These are phyloP conservation scores for Gossypium thurberi DNA, from an alignment of 345 rosid genomes.

Conservation along the genomic window DNA sequence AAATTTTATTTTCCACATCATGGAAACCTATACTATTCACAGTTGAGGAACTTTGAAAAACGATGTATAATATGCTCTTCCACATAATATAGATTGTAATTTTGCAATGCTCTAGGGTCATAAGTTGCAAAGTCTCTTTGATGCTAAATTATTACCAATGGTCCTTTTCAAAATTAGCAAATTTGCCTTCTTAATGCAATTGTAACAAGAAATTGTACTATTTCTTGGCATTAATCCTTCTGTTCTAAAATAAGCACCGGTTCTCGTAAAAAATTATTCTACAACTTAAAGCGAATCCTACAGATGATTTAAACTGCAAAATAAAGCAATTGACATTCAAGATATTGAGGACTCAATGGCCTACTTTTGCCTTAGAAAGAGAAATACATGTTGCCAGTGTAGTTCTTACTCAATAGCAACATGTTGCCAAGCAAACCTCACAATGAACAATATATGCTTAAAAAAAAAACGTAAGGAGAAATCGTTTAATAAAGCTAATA, in stretches of 20 bases:
- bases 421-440: slow-evolving; percentile 8
- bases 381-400: neutral
- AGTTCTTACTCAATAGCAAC: slow-evolving; percentile 13
- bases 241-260: neutral
- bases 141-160: neutral
- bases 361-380: neutral
- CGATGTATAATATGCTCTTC: neutral
- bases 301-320: neutral
- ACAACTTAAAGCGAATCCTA: neutral
- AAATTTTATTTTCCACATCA: neutral
- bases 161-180: neutral
- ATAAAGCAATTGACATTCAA: neutral
- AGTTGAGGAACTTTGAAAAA: neutral
- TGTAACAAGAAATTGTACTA: neutral
- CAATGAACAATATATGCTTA: slow-evolving; percentile 4
- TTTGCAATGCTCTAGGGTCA: slow-evolving; percentile 2
- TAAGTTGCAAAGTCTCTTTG: neutral
- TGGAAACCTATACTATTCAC: neutral
- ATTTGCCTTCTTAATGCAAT: neutral
- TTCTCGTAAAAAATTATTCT: neutral
- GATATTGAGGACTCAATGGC: neutral
- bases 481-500: neutral
- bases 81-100: neutral
- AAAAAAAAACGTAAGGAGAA: slow-evolving; percentile 1
- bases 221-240: neutral